Conservation (phyloP, 2,329 filamentous ascomycete species). For the Magnaporthiopsis rhizophila region DNA sequence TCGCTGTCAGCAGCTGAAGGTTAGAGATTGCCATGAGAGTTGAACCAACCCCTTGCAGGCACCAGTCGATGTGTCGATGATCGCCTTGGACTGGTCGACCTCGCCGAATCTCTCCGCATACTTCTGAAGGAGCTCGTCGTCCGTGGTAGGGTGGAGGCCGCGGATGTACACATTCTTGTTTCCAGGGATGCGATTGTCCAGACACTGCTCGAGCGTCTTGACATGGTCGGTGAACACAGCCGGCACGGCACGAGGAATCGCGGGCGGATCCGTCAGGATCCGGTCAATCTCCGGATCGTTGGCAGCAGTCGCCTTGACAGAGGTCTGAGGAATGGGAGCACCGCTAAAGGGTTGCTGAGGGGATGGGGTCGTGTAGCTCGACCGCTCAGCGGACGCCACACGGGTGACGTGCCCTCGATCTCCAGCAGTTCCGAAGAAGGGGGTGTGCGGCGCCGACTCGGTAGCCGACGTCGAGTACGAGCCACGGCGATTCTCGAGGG, state of each 20-base stretch:
- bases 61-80: conserved; percentile 88
- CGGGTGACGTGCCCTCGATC: conserved; percentile 53
- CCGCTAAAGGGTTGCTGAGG: conserved; percentile 31
- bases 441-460: conserved; percentile 58
- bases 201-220: conserved; percentile 86
- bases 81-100: conserved; percentile 96
- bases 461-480: conserved; percentile 55
- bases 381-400: conserved; percentile 50
- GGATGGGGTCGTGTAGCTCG: conserved; percentile 60
- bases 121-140: conserved; percentile 75
- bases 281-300: conserved; percentile 50
- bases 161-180: conserved; percentile 99
- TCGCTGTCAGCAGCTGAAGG: conserved; percentile 12
- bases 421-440: conserved; percentile 51
- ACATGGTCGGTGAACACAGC: conserved; percentile 80
- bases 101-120: conserved; percentile 86
- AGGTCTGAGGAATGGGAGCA: conserved; percentile 14
- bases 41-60: conserved; percentile 82
- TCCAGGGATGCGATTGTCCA: conserved; percentile 83
- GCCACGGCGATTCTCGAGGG: conserved; percentile 56
- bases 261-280: conserved; percentile 66
- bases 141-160: conserved; percentile 88
- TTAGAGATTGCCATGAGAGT: background rate
- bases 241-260: conserved; percentile 81
- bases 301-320: conserved; percentile 31